phyloP scores from a whole-genome alignment of 108 stramenopile genomes.

The Schizochytrium sp. region DNA sequence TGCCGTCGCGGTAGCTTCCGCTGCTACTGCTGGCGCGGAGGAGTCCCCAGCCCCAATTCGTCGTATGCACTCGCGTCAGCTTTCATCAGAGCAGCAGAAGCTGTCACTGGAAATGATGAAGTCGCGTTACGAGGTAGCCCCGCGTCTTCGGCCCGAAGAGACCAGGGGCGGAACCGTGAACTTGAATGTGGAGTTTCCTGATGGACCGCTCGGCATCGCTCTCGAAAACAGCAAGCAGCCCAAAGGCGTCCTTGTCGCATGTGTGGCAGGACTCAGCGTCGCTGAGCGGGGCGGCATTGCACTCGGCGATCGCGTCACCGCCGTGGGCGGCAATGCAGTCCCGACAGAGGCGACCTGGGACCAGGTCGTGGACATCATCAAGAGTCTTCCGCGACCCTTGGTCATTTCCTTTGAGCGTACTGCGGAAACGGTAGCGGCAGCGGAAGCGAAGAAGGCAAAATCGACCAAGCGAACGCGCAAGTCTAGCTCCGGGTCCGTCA shows the following conservation, averaged over 20 bases:
- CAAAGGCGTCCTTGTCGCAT: slow-evolving; percentile 4
- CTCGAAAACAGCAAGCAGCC: not conserved
- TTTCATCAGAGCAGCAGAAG: not conserved
- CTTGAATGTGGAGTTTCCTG: not conserved
- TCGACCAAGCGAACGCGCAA: not conserved
- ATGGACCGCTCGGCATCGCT: not conserved
- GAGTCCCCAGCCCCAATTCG: not conserved
- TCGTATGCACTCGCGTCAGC: not conserved
- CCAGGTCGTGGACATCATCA: slow-evolving; percentile 10
- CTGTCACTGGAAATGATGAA: not conserved
- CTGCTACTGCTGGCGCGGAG: not conserved
- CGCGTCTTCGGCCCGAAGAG: not conserved
- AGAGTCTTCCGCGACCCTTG: not conserved
- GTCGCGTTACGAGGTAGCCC: not conserved
- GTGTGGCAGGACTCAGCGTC: not conserved
- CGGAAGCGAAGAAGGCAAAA: not conserved
- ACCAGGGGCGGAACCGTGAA: not conserved
- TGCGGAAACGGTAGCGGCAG: not conserved
- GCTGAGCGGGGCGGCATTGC: not conserved
- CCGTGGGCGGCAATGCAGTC: not conserved
- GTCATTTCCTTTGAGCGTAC: slow-evolving; percentile 13
- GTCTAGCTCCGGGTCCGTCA: too few species aligned
- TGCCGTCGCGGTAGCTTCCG: not conserved
- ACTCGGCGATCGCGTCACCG: not conserved
- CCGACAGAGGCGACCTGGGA: not conserved